Evolutionary conservation across 352 stramenopile species (phyloP).

Genomic region (Phytophthora gonapodyides): DNA sequence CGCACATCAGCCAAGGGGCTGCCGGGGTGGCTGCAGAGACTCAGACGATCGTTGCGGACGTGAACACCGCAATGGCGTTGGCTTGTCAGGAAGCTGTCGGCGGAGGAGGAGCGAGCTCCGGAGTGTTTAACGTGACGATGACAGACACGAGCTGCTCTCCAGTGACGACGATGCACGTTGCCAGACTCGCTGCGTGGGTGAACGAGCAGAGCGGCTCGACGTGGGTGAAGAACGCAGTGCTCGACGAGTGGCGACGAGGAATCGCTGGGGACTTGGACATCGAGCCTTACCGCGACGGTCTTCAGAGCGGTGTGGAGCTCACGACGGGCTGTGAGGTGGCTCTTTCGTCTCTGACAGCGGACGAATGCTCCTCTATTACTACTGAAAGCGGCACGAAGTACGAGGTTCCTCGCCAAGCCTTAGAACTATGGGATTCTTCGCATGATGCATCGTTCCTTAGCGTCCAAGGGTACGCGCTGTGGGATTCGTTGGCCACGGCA

Average conservation of each 20-base stretch:
- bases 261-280: conserved; percentile 46
- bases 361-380: conserved; percentile 36
- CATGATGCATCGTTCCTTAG: conserved; percentile 51
- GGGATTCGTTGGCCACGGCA: conserved; percentile 38
- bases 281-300: conserved; percentile 59
- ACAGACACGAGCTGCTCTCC: conserved; percentile 32
- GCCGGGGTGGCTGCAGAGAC: conserved; percentile 3
- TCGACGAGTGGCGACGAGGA: conserved; percentile 74
- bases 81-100: conserved; percentile 22
- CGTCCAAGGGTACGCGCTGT: conserved; percentile 42
- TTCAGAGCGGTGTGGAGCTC: conserved; percentile 59
- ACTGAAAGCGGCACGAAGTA: conserved; percentile 44
- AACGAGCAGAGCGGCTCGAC: conserved; percentile 10
- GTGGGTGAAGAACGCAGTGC: conserved; percentile 51
- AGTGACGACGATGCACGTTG: conserved; percentile 41
- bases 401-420: conserved; percentile 45
- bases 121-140: conserved; percentile 55
- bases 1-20: conserved; percentile 3
- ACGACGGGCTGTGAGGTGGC: conserved; percentile 39
- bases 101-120: conserved; percentile 44
- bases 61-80: conserved; percentile 47
- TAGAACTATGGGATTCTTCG: conserved; percentile 49
- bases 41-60: conserved; percentile 23
- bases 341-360: conserved; percentile 16
- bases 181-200: conserved; percentile 47